Base-by-base conservation (phyloP, 768 basidiomycete species). In the Cystofilobasidium macerans region DNA sequence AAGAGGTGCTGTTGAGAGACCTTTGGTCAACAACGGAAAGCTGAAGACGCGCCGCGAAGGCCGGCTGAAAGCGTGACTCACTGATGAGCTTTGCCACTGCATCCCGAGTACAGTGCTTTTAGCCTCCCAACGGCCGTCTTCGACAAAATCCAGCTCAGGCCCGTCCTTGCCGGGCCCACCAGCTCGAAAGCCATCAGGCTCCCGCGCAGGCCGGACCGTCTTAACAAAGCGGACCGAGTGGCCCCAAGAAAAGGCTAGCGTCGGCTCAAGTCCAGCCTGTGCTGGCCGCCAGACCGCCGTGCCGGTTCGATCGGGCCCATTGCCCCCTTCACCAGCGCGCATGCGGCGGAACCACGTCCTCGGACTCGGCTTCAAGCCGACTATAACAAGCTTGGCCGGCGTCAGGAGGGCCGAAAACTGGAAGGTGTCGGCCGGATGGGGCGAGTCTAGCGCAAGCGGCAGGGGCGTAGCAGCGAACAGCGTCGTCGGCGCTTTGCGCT, bases 351-450 rank as follows among this genome's bases (percentile, higher is more conserved):
- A 86, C 91, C 92, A 97, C 0, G 93, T 99, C 72, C 87, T 85
- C 11, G 95, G 89, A 0, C 84, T 82, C 3, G 95, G 95, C 71
- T 89, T 92, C 68, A 99, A 75, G 7, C 92, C 92, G 13, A 98
- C 91, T 40, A 98, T 82, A 16, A 99, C 88, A 4, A 98, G 79
- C 73, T 99, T 99, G 28, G 85, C 82, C 0, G 89, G 84, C 0
- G 95, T 99, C 35, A 98, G 80, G 54, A 99, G 76, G 0, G 93
- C 91, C 36, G 89, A 82, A 33, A 95, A 77, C 61, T 87, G 82
- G 72, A 90, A 89, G 12, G 77, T 71, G 73, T 97, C 95, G 0
- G 87, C 88, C 0, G 85, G 75, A 77, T 94, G 87, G 0, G 83
- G 78, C 0, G 79, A 75, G 0, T 86, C 82, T 13, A 40, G 1